Base-by-base conservation (phyloP, 768 basidiomycete species). In the Gautieria morchelliformis region DNA sequence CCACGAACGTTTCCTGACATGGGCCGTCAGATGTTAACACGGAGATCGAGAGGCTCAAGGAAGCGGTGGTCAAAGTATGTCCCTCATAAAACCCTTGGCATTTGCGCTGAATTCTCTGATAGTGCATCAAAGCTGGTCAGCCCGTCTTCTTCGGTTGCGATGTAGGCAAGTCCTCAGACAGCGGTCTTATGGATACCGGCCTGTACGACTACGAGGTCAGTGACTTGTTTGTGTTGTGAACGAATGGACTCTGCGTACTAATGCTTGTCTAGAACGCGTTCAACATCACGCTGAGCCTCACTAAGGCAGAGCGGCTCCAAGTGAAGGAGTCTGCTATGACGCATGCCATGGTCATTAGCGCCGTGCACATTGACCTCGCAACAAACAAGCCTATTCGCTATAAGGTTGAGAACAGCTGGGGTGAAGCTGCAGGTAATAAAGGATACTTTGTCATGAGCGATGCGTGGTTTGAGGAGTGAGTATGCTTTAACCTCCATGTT, bases 371-470 rank as follows among this genome's bases (percentile, higher is more conserved):
- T 50, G 93, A 94, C 65, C 69, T 73, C 12, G 72, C 68, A 55
- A 67, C 69, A 2, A 91, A 90, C 53, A 81, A 79, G 58, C 85
- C 93, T 0, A 70, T 94, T 19, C 80, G 92, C n/a, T 98, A 92
- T 79, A 91, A 92, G 71, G 90, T 98, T 19, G 95, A 98, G 77
- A 98, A 98, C 74, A 88, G 85, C 3, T 98, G 95, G 95, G 89
- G 90, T 15, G 82, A 84, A 27, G 72, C 72, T 0, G 78, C 76
- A 0, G 87, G 93, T 24, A 76, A 92, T 62, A 84, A 92, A 63
- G 94, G 94, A 6, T 94, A 83, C 71, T 91, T 88, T 72, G 82
- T 95, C 64, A 94, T 95, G 92, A 89, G 84, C 50, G 88, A 90
- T 62, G 74, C 73, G 44, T 98, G 95, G 94, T 97, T 97, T 70